Evolutionary conservation across 2,329 filamentous ascomycete genomes (phyloP), one percentile per base, ranked within the genome.

Genomic region (Geosmithia putterillii): DNA sequence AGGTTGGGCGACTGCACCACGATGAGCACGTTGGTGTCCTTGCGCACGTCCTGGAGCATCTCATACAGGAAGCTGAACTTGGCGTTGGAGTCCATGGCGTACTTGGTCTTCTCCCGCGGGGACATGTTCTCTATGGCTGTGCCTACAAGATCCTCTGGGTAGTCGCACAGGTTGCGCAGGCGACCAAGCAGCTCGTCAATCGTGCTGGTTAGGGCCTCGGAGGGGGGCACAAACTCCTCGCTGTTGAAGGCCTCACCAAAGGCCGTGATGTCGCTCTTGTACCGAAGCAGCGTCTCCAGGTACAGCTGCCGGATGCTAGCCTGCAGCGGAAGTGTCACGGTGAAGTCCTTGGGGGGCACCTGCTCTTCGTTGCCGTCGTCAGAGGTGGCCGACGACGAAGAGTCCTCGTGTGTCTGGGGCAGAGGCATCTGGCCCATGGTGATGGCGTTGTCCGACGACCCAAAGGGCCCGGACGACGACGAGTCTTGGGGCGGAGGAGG

Each of bases 31-130:
- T 67, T 71, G 34, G 64, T 67, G 10, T 69, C 61, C 12, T 60
- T 55, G 15, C 60, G 55, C 21, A 79, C 52, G 8, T 57, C 52
- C 18, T 69, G 59, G 23, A 80, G 53, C 3, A 82, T 59, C 47
- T 79, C 74, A 38, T 66, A 70, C 6, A 80, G 51, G 49, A 82
- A 81, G 25, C 66, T 69, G 50, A 74, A 76, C 50, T 82, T 82
- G 44, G 73, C 61, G 54, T 77, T 81, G 9, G 73, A 70, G 42
- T 70, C 70, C 44, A 70, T 65, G 2, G 70, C 67, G 48, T 76
- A 73, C 51, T 70, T 78, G 50, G 69, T 68, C 43, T 66, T 60
- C 19, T 69, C 63, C 4, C 56, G 52, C 7, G 64, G 51, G 2
- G 64, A 55, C 44, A 74, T 46, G 3, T 51, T 48, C 20, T 60